These are phyloP conservation scores for Starmerella scarabaei DNA, from an alignment of 805 yeast genomes.

Conservation along the genomic window DNA sequence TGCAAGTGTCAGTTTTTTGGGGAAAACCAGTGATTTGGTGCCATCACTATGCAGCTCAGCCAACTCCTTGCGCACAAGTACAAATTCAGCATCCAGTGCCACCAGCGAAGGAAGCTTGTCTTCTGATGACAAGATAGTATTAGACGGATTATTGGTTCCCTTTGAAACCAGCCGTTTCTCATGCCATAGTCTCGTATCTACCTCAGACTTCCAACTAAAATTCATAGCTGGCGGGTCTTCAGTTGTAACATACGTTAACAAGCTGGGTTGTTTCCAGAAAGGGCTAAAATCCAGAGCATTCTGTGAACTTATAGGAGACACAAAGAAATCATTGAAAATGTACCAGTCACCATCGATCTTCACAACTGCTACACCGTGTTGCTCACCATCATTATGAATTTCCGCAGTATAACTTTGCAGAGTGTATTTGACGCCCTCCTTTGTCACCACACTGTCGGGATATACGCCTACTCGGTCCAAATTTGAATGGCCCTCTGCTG, in stretches of 20 bases:
- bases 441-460: neutral
- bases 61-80: slow-evolving; percentile 62
- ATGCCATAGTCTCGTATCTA: slow-evolving; percentile 56
- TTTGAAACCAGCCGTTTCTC: slow-evolving; percentile 56
- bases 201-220: slow-evolving; percentile 35
- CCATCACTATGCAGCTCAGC: slow-evolving; percentile 70
- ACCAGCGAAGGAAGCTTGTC: slow-evolving; percentile 63
- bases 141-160: slow-evolving; percentile 28
- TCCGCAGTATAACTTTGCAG: slow-evolving; percentile 29
- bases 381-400: slow-evolving; percentile 23
- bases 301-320: slow-evolving; percentile 53
- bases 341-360: slow-evolving; percentile 41
- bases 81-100: slow-evolving; percentile 97
- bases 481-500: neutral
- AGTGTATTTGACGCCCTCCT: slow-evolving; percentile 16
- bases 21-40: slow-evolving; percentile 51
- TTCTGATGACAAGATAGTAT: slow-evolving; percentile 51
- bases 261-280: slow-evolving; percentile 68
- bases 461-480: neutral
- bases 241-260: slow-evolving; percentile 16
- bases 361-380: slow-evolving; percentile 29
- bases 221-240: slow-evolving; percentile 29
- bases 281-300: slow-evolving; percentile 64
- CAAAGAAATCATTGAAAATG: slow-evolving; percentile 84
- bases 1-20: slow-evolving; percentile 67